Percentiles rank a stretch among this genome's conserved stretches.
Evolutionary conservation across 192 early-diverging fungal genomes (phyloP).

Genomic region (Funneliformis geosporum): DNA sequence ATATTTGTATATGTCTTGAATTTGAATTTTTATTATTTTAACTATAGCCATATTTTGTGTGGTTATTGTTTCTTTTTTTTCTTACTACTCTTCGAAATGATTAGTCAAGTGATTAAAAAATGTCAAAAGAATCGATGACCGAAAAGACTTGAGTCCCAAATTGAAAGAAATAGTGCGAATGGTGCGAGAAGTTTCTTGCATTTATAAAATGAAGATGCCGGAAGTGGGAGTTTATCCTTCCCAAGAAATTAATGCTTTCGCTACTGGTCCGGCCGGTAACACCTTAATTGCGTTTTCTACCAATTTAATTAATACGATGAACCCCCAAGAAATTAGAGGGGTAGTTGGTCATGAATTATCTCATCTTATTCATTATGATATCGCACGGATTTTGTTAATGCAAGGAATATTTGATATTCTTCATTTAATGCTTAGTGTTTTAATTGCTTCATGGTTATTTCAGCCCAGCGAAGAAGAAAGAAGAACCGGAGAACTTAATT

Average conservation of each 20-base stretch:
- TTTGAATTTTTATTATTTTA: conserved; percentile 18
- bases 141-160: not conserved
- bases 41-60: not conserved
- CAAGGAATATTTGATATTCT: conserved; percentile 6
- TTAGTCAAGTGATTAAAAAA: conserved; percentile 3
- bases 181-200: not conserved
- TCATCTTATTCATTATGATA: conserved; percentile 17
- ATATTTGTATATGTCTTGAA: too few relatives aligned
- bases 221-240: conserved; percentile 14
- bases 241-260: conserved; percentile 5
- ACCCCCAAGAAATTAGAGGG: not conserved
- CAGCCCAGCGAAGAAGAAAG: not conserved
- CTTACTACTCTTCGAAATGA: not conserved
- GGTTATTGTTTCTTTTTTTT: not conserved
- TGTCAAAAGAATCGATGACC: not conserved
- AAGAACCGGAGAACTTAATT: not conserved
- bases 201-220: conserved; percentile 1
- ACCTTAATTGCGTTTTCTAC: conserved; percentile 16
- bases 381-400: not conserved
- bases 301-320: conserved; percentile 4
- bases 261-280: conserved; percentile 15
- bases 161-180: conserved; percentile 16
- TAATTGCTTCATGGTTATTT: not conserved
- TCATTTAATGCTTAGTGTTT: not conserved
- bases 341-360: conserved; percentile 14